phyloP scores from a whole-genome alignment of 2,329 filamentous ascomycete species.

The Fusarium anguioides region DNA sequence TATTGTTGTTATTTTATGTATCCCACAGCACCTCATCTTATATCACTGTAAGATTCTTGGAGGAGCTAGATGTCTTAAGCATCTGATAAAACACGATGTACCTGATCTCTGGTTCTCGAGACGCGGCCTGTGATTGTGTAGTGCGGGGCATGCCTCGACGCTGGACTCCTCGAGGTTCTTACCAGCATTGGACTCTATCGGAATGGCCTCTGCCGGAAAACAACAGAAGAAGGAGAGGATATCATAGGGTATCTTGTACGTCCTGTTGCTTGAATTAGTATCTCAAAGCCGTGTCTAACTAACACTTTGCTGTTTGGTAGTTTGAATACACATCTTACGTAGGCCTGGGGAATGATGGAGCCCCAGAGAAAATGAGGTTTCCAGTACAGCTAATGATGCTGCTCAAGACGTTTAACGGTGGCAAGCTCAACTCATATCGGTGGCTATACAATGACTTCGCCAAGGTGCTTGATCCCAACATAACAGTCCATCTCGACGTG shows the following conservation, averaged over 20 bases:
- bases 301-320: not conserved
- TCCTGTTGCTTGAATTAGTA: not conserved
- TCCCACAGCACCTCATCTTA: no score
- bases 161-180: constrained; percentile 89
- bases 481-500: not conserved
- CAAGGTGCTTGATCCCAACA: not conserved
- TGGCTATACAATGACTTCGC: not conserved
- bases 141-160: constrained; percentile 66
- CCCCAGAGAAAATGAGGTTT: not conserved
- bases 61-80: no score
- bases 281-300: no score
- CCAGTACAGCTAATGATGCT: not conserved
- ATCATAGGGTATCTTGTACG: not conserved
- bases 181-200: constrained; percentile 95
- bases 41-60: no score
- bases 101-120: no score
- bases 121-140: no score
- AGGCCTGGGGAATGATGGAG: no score
- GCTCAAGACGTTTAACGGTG: not conserved
- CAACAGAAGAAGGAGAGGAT: not conserved
- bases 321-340: not conserved
- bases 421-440: constrained; percentile 9
- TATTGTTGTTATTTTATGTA: no score
- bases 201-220: constrained; percentile 94
- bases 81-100: no score